These are phyloP conservation scores for Wickerhamomyces sydowiorum DNA, from an alignment of 805 yeast species.

Conservation along the genomic window DNA sequence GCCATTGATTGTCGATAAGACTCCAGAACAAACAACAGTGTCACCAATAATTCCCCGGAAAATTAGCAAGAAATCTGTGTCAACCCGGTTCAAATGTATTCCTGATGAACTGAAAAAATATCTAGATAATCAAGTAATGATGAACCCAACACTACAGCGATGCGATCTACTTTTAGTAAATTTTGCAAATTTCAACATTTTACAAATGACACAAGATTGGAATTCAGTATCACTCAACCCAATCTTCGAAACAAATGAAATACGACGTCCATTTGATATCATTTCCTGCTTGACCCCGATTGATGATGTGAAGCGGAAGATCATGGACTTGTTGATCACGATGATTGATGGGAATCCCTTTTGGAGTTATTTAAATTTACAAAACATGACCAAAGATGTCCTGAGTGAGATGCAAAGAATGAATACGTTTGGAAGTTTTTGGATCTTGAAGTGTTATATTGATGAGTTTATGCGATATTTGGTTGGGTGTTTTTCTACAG, in stretches of 20 bases:
- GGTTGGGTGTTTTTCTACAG: too few relatives aligned
- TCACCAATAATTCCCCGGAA: background rate
- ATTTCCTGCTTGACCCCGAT: too few relatives aligned
- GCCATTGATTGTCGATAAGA: background rate
- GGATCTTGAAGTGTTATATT: slow-evolving; percentile 16
- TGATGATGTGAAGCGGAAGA: too few relatives aligned
- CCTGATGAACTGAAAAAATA: too few relatives aligned
- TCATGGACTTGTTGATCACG: too few relatives aligned
- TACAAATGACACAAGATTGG: background rate
- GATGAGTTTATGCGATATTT: slow-evolving; percentile 16
- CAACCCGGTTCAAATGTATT: too few relatives aligned
- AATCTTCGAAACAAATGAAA: background rate
- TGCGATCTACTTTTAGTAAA: background rate
- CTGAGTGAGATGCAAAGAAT: slow-evolving; percentile 8
- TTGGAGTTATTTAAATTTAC: slow-evolving; percentile 10
- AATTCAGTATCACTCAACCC: too few relatives aligned
- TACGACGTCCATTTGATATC: too few relatives aligned
- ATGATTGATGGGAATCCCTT: too few relatives aligned
- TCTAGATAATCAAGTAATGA: background rate
- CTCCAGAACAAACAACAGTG: background rate
- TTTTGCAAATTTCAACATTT: background rate
- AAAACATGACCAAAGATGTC: slow-evolving; percentile 9
- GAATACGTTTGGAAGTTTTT: slow-evolving; percentile 13
- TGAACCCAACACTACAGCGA: too few relatives aligned
- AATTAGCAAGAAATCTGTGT: too few relatives aligned